Evolutionary conservation across 768 basidiomycete species (phyloP).

Genomic region (Pluteus cervinus): DNA sequence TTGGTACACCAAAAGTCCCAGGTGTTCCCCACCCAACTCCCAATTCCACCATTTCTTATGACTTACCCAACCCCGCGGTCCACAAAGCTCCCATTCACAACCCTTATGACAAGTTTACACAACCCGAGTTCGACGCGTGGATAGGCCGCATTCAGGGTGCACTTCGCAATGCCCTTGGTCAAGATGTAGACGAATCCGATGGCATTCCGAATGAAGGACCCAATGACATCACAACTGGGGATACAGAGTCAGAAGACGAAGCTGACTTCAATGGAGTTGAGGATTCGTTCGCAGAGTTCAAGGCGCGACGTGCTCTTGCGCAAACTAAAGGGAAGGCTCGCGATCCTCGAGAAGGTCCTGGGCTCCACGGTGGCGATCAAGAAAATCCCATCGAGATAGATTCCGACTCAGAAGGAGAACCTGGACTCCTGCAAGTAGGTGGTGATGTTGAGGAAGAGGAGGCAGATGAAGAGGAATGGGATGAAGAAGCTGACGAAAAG

Average conservation of each 20-base stretch:
- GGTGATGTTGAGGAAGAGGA: slow-evolving; percentile 17
- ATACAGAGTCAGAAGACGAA: slow-evolving; percentile 16
- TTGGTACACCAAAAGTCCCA: slow-evolving; percentile 6
- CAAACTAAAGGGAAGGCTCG: slow-evolving; percentile 51
- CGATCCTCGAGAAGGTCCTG: slow-evolving; percentile 56
- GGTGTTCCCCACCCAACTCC: slow-evolving; percentile 19
- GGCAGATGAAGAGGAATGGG: slow-evolving; percentile 22
- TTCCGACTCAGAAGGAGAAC: slow-evolving; percentile 26
- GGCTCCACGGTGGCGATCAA: slow-evolving; percentile 30
- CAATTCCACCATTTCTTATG: slow-evolving; percentile 10
- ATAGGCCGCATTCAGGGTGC: slow-evolving; percentile 56
- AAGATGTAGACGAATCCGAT: slow-evolving; percentile 24
- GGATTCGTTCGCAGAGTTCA: slow-evolving; percentile 52
- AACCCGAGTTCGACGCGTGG: slow-evolving; percentile 66
- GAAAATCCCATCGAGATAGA: slow-evolving; percentile 43
- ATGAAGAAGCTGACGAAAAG: slow-evolving; percentile 22
- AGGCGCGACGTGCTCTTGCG: slow-evolving; percentile 34
- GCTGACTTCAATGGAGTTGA: slow-evolving; percentile 32
- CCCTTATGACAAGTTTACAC: slow-evolving; percentile 69
- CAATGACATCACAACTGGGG: slow-evolving; percentile 9
- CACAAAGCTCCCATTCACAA: slow-evolving; percentile 53
- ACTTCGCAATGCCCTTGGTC: slow-evolving; percentile 52
- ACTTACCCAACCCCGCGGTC: slow-evolving; percentile 10
- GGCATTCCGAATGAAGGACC: slow-evolving; percentile 7
- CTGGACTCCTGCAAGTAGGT: too few relatives aligned